These are phyloP conservation scores for Psilocybe sp. DNA, from an alignment of 768 basidiomycete genomes.

Conservation along the genomic window DNA sequence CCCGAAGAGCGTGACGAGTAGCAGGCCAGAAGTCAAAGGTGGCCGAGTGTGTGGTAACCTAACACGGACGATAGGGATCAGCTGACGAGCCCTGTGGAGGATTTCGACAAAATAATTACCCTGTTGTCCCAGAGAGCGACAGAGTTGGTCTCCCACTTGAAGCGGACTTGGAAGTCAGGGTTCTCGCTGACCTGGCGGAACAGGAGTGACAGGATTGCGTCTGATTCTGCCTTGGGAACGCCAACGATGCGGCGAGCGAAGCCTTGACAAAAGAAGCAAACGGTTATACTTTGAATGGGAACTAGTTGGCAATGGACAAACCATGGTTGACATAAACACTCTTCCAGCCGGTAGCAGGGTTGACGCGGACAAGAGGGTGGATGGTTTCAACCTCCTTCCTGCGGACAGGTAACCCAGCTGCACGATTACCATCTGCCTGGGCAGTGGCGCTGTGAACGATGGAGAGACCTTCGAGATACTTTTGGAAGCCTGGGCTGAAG, in stretches of 20 bases:
- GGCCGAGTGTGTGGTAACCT: constrained; percentile 76
- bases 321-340: constrained; percentile 80
- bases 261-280: constrained; percentile 32
- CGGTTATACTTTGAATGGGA: not conserved
- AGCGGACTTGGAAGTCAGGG: constrained; percentile 72
- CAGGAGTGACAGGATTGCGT: constrained; percentile 65
- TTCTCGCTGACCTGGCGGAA: constrained; percentile 70
- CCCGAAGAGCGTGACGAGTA: constrained; percentile 74
- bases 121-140: constrained; percentile 89
- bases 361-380: constrained; percentile 81
- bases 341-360: constrained; percentile 85
- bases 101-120: constrained; percentile 32
- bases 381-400: constrained; percentile 65
- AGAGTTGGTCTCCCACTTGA: constrained; percentile 74
- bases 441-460: constrained; percentile 77
- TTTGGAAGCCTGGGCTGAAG: constrained; percentile 70
- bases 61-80: not conserved
- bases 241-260: constrained; percentile 80
- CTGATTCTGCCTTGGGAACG: constrained; percentile 80
- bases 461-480: constrained; percentile 68
- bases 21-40: constrained; percentile 83
- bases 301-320: constrained; percentile 18
- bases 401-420: constrained; percentile 67
- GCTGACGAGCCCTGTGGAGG: not conserved
- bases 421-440: constrained; percentile 73